Conservation (phyloP, 2,329 filamentous ascomycete genomes). For the Aspergillus amoenus region DNA sequence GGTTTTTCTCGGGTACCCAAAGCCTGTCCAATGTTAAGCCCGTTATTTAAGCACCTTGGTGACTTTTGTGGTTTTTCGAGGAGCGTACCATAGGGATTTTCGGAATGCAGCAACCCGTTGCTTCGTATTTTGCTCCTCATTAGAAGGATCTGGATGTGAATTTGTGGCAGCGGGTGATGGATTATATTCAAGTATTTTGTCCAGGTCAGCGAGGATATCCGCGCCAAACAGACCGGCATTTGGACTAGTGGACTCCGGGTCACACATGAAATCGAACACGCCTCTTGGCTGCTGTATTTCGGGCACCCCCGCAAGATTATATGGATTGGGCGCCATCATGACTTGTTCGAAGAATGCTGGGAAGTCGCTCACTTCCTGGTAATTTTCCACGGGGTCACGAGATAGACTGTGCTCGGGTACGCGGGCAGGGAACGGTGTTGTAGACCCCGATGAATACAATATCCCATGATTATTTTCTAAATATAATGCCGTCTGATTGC, state of each 20-base stretch:
- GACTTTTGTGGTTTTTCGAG: background rate
- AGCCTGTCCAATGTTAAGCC: background rate
- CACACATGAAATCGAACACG: conserved; percentile 7
- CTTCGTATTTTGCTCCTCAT: background rate
- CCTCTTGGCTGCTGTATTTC: conserved; percentile 3
- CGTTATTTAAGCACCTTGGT: too few relatives aligned
- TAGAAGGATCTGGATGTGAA: background rate
- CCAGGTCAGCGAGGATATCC: background rate
- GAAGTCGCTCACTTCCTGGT: background rate
- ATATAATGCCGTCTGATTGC: background rate
- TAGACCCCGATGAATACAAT: background rate
- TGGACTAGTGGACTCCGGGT: background rate
- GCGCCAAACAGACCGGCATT: background rate
- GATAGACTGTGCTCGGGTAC: background rate
- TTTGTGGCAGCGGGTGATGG: background rate
- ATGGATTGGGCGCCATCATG: background rate
- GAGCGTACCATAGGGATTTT: conserved; percentile 1
- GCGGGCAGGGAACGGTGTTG: background rate
- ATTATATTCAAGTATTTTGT: conserved; percentile 1
- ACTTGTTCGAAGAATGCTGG: conserved; percentile 9
- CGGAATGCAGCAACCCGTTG: conserved; percentile 3
- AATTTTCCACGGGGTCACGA: too few relatives aligned
- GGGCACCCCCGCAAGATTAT: background rate
- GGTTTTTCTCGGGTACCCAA: conserved; percentile 6
- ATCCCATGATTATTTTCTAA: background rate